phyloP scores from a whole-genome alignment of 2,329 filamentous ascomycete species.

The Setomelanomma holmii region DNA sequence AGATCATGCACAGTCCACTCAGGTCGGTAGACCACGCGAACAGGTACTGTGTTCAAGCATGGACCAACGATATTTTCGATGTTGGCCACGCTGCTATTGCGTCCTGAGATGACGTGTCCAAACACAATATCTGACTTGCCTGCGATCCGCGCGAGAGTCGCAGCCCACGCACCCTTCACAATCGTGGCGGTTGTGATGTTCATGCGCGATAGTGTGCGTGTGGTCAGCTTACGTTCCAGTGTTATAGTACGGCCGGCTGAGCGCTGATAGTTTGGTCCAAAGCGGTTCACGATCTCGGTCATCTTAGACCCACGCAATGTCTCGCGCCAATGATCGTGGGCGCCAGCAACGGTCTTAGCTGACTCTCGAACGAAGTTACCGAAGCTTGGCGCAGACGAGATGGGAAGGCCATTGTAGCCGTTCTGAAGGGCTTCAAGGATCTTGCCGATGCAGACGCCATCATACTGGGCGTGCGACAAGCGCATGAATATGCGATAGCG shows the following conservation, averaged over 20 bases:
- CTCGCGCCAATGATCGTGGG: slow-evolving; percentile 42
- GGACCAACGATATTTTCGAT: slow-evolving; percentile 51
- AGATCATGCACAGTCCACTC: slow-evolving; percentile 48
- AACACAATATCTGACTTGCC: slow-evolving; percentile 52
- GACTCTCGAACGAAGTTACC: slow-evolving; percentile 40
- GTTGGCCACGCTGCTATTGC: slow-evolving; percentile 46
- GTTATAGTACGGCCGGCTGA: slow-evolving; percentile 38
- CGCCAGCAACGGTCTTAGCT: slow-evolving; percentile 35
- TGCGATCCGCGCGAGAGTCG: slow-evolving; percentile 48
- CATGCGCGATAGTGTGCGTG: slow-evolving; percentile 28
- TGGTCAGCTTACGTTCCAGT: slow-evolving; percentile 32
- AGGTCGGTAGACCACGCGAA: slow-evolving; percentile 46
- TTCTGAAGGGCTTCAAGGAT: slow-evolving; percentile 38
- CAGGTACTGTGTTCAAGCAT: slow-evolving; percentile 53
- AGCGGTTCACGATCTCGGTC: slow-evolving; percentile 42
- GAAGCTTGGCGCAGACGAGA: slow-evolving; percentile 41
- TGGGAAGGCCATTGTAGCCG: slow-evolving; percentile 41
- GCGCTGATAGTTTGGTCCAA: slow-evolving; percentile 42
- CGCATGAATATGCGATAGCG: slow-evolving; percentile 42
- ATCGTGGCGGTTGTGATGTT: slow-evolving; percentile 52
- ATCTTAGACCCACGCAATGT: slow-evolving; percentile 42
- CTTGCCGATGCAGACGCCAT: slow-evolving; percentile 40
- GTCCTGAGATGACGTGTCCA: slow-evolving; percentile 52
- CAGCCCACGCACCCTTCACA: slow-evolving; percentile 57
- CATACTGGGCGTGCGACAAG: slow-evolving; percentile 45